Conservation (phyloP, 345 rosid species). For the Abelmoschus esculentus region DNA sequence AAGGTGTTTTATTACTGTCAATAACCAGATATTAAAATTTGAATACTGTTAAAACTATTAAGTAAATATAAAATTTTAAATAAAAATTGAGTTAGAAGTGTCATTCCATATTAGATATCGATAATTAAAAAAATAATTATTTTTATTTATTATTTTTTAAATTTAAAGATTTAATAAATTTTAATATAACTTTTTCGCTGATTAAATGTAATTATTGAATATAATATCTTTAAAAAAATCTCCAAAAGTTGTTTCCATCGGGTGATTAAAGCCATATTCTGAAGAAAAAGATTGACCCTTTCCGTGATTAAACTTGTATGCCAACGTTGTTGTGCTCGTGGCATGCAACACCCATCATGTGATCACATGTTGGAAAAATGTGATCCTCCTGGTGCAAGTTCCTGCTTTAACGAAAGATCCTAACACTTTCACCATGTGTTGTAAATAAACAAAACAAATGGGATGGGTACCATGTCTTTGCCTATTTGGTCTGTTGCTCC, state of each 20-base stretch:
- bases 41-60: no score
- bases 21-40: no score
- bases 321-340: constrained; percentile 11
- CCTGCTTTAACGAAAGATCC: constrained; percentile 14
- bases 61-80: no score
- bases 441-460: constrained; percentile 17
- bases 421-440: constrained; percentile 25
- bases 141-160: no score
- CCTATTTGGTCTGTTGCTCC: constrained; percentile 9
- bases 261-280: constrained; percentile 13
- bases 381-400: constrained; percentile 22
- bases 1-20: no score
- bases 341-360: constrained; percentile 54
- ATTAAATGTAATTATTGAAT: no score
- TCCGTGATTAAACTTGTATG: constrained; percentile 10
- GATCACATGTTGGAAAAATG: constrained; percentile 41
- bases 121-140: no score
- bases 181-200: no score
- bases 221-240: background rate
- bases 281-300: constrained; percentile 6
- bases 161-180: no score
- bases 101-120: no score
- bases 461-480: constrained; percentile 22
- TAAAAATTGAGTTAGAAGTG: no score
- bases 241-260: constrained; percentile 6